Evolutionary conservation across 2,329 filamentous ascomycete genomes (phyloP).

Genomic region (Calycina herbarum): DNA sequence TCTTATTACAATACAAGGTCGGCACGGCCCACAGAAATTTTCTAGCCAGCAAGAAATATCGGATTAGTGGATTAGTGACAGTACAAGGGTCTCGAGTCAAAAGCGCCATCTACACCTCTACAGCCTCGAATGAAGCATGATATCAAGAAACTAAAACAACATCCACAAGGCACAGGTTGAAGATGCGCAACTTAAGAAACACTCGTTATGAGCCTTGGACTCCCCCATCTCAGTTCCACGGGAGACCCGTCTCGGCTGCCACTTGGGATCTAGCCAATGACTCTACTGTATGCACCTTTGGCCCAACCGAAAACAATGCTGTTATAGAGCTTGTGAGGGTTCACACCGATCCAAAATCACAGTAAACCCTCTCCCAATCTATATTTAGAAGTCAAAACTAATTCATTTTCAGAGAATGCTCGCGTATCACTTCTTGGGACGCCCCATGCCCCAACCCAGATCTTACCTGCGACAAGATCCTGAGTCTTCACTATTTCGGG

Average conservation of each 20-base stretch:
- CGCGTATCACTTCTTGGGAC: slow-evolving; percentile 78
- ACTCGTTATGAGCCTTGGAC: slow-evolving; percentile 68
- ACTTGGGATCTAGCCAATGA: slow-evolving; percentile 84
- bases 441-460: slow-evolving; percentile 78
- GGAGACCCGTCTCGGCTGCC: slow-evolving; percentile 66
- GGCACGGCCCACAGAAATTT: neutral
- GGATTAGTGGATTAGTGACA: neutral
- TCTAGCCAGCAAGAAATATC: slow-evolving; percentile 3
- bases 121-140: slow-evolving; percentile 4
- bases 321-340: slow-evolving; percentile 70
- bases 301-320: slow-evolving; percentile 69
- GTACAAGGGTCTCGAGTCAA: neutral
- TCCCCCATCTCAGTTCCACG: slow-evolving; percentile 49
- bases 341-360: slow-evolving; percentile 43
- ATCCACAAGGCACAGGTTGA: slow-evolving; percentile 13
- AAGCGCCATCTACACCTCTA: neutral
- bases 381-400: slow-evolving; percentile 39
- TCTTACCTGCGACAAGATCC: slow-evolving; percentile 70
- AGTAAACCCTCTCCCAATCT: slow-evolving; percentile 32
- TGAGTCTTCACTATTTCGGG: slow-evolving; percentile 81
- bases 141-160: neutral
- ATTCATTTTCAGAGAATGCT: slow-evolving; percentile 39
- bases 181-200: slow-evolving; percentile 87
- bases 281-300: slow-evolving; percentile 79
- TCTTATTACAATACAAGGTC: neutral